Base-by-base conservation (phyloP, 2,329 filamentous ascomycete genomes). In the Meredithiella fracta region DNA sequence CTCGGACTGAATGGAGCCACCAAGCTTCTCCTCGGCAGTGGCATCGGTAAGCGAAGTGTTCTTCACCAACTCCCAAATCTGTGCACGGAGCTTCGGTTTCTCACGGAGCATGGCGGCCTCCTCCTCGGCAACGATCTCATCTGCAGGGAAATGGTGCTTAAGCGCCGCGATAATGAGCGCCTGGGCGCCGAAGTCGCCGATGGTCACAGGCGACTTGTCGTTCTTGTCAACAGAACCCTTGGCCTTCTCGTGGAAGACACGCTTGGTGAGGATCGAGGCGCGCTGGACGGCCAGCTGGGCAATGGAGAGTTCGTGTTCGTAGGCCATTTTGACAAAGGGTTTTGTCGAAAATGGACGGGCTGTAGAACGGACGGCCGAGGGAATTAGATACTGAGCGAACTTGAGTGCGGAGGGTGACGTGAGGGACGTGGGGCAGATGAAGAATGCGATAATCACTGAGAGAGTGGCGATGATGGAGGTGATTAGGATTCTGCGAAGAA, bases 121-220 rank as follows among this genome's bases (percentile, higher is more conserved):
- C 70, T 98, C 92, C 70, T 98, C 92, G 62, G 86, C 92, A 44
- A 98, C 87, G 60, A 98, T 86, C 68, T 87, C 84, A 66, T 98
- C 92, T 37, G 80, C 66, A 17, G 92, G 92, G 73, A 98, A 98
- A 70, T 85, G 87, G 70, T 86, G 80, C 69, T 83, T 83, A 62
- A 98, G 83, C 26, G 91, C 91, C 57, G 83, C 78, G 65, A 97
- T 95, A 70, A 98, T 95, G 62, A 98, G 80, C 31, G 92, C 90
- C 73, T 98, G 92, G 38, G 92, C 94, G 65, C 92, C 92, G 68
- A 95, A 97, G 72, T 98, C 92, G 67, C 91, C 92, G 64, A 97
- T 92, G 17, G 92, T 98, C 64, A 98, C 92, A 61, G 92, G 92
- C 8, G 90, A 95, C 67, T 87, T 88, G 75, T 98, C 92, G 69